Evolutionary conservation across 148 eudicot genomes (phyloP), one percentile per base, ranked within the genome.

Genomic region (Vaccinium corymbosum): DNA sequence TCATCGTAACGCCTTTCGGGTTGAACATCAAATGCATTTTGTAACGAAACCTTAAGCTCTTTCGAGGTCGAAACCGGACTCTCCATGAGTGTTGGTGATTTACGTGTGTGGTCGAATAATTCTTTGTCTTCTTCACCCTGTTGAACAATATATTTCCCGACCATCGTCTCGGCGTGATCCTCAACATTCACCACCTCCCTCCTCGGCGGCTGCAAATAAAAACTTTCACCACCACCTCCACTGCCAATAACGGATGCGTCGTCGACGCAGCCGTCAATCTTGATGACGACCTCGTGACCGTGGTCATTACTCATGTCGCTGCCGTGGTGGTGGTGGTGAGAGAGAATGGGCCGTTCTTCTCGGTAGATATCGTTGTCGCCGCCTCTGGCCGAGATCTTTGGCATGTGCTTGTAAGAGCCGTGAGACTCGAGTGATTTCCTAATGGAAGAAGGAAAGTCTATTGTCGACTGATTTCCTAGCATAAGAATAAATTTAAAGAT

Each of bases 11-110:
- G 52, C 14, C 15, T 25, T 25, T 77, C 82, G 0, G 83, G 81
- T 17, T 48, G 72, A 6, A 78, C 84, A 46, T 83, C 86, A 6
- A 56, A 81, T 59, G 83, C 82, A 83, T 73, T 20, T 66, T 88
- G 86, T 38, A 88, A 88, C 1, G 90, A 88, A 50, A 86, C 90
- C 38, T 75, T 88, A 1, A 70, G 19, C 16, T 88, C 86, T 50
- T 56, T 79, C 59, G 85, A 87, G 16, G 29, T 48, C 17, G 80
- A 59, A 20, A 82, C 22, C 27, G 84, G 68, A 15, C 17, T 50
- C 8, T 85, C 84, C 4, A 73, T 32, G 3, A 27, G 3, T 9
- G 78, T 57, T 6, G 80, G 86, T 10, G 32, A 64, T 14, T 29
- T 82, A 29, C 83, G 12, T 55, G 72, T 38, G 50, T 25, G 29